Conservation (phyloP, 805 yeast species). For the Starmerella etchellsii region DNA sequence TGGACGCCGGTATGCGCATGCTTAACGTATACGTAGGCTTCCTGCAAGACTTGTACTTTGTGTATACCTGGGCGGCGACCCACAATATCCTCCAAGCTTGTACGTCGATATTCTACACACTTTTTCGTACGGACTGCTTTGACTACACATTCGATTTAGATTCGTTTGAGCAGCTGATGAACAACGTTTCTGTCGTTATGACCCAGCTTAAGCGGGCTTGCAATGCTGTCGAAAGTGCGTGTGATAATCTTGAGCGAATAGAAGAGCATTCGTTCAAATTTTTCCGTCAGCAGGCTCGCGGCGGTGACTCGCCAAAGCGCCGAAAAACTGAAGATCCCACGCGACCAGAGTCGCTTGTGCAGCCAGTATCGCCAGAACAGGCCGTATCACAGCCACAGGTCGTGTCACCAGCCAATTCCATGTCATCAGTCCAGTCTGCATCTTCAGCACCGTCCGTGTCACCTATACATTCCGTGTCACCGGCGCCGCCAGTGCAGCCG, state of each 20-base stretch:
- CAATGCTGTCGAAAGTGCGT: constrained; percentile 9
- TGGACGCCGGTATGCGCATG: constrained; percentile 53
- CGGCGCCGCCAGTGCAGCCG: too few relatives aligned
- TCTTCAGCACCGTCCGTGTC: too few relatives aligned
- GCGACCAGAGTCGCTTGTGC: too few relatives aligned
- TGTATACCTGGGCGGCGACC: constrained; percentile 88
- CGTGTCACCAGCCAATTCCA: too few relatives aligned
- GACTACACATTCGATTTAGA: constrained; percentile 33
- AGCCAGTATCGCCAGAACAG: too few relatives aligned
- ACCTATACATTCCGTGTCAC: too few relatives aligned
- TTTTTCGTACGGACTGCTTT: constrained; percentile 54
- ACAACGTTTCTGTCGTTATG: constrained; percentile 9
- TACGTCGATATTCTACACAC: constrained; percentile 63
- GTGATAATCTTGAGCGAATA: not conserved
- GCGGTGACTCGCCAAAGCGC: not conserved
- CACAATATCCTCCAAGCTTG: constrained; percentile 85
- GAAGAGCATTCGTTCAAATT: not conserved
- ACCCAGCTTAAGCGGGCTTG: constrained; percentile 9
- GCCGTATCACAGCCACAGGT: too few relatives aligned
- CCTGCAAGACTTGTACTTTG: constrained; percentile 44
- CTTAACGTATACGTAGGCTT: constrained; percentile 51
- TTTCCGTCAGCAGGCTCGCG: not conserved
- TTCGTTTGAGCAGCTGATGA: constrained; percentile 13
- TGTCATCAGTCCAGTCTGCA: too few relatives aligned
- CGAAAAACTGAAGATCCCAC: too few relatives aligned